Conservation (phyloP, 257 asterid genomes). For the Salvia rosmarinus region DNA sequence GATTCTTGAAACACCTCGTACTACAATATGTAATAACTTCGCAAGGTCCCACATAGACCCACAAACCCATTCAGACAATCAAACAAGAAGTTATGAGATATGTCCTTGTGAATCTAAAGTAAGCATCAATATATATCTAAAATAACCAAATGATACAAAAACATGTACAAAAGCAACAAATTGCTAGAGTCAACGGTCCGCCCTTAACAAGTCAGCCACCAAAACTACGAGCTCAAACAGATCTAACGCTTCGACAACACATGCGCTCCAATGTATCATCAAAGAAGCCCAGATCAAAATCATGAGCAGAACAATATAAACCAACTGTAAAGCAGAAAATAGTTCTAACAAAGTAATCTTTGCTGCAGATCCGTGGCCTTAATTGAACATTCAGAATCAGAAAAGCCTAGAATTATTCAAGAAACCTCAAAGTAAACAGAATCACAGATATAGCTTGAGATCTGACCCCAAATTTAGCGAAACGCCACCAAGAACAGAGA, state of each 20-base stretch:
- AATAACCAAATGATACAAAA: conserved; percentile 9
- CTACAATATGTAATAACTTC: neutral
- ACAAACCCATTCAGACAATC: conserved; percentile 23
- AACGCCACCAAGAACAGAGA: neutral
- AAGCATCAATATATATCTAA: neutral
- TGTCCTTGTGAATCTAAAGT: conserved; percentile 10
- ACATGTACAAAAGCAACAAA: neutral
- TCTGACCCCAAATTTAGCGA: neutral
- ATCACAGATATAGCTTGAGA: neutral
- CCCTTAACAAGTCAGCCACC: conserved; percentile 26
- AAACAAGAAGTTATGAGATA: neutral
- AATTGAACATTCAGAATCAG: neutral
- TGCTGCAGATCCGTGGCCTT: conserved; percentile 24
- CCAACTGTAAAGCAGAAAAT: neutral
- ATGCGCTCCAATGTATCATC: conserved; percentile 32
- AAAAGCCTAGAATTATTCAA: neutral
- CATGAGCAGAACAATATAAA: conserved; percentile 1
- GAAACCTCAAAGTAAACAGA: neutral
- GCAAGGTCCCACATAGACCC: neutral
- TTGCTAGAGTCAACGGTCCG: conserved; percentile 17
- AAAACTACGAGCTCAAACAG: conserved; percentile 28
- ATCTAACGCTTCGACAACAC: conserved; percentile 32
- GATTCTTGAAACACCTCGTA: neutral
- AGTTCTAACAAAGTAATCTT: neutral
- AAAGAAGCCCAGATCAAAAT: conserved; percentile 39